These are phyloP conservation scores for Colletotrichum lupini DNA, from an alignment of 2,329 filamentous ascomycete species.

Conservation along the genomic window DNA sequence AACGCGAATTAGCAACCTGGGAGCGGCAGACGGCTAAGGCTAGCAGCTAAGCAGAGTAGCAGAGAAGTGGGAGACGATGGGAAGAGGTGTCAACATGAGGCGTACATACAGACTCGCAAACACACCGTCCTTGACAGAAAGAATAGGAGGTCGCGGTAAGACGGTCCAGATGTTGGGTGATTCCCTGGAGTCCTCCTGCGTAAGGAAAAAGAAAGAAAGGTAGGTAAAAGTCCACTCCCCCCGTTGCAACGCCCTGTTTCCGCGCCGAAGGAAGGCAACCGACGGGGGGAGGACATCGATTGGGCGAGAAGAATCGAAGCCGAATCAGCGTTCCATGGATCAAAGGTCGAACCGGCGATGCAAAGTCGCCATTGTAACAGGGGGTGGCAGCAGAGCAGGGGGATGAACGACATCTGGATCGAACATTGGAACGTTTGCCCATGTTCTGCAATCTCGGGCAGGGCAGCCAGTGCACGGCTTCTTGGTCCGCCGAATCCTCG, in stretches of 20 bases:
- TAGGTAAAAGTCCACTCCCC: neutral
- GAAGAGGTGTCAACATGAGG: conserved; percentile 3
- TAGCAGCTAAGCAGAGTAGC: neutral
- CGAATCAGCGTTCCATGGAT: too few species aligned
- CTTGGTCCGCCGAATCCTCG: neutral
- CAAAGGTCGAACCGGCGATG: conserved; percentile 7
- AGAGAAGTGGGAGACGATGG: neutral
- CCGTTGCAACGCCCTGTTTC: conserved; percentile 18
- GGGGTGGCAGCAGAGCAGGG: neutral
- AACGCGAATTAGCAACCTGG: neutral
- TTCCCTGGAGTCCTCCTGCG: neutral
- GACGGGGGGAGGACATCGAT: neutral
- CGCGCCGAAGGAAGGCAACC: conserved; percentile 1
- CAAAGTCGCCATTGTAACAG: neutral
- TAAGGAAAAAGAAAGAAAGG: neutral
- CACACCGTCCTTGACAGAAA: neutral
- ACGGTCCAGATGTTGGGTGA: neutral
- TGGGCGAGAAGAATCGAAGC: conserved; percentile 5
- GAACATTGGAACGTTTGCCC: neutral
- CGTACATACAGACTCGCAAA: neutral
- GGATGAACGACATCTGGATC: neutral
- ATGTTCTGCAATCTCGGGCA: neutral
- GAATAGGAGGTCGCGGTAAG: neutral
- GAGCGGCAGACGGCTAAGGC: neutral
- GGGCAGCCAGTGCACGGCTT: neutral